Evolutionary conservation across 2,329 filamentous ascomycete species (phyloP).

Genomic region (Sarocladium brachiariae): DNA sequence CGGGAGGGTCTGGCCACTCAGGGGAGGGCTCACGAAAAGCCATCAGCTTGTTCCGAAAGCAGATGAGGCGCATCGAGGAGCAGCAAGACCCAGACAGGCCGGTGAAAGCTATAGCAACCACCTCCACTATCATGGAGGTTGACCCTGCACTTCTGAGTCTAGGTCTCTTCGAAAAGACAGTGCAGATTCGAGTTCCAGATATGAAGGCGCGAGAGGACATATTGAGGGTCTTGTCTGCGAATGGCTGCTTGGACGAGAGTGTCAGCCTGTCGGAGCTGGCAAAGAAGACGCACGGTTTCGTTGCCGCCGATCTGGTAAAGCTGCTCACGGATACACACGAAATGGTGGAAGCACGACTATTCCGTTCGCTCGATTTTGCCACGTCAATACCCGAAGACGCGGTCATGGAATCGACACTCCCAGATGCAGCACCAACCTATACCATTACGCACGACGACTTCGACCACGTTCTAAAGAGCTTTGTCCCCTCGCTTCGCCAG

Average conservation of each 20-base stretch:
- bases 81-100: slow-evolving; percentile 62
- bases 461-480: slow-evolving; percentile 61
- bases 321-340: slow-evolving; percentile 42
- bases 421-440: neutral
- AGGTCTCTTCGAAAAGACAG: slow-evolving; percentile 74
- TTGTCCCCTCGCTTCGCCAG: slow-evolving; percentile 59
- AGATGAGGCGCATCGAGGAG: slow-evolving; percentile 67
- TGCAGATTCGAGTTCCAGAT: slow-evolving; percentile 83
- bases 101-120: slow-evolving; percentile 86
- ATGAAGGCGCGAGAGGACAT: slow-evolving; percentile 73
- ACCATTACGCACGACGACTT: slow-evolving; percentile 48
- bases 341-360: slow-evolving; percentile 15
- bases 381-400: neutral
- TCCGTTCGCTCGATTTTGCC: neutral
- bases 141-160: slow-evolving; percentile 70
- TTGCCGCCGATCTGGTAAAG: slow-evolving; percentile 78
- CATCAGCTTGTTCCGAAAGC: slow-evolving; percentile 73
- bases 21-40: slow-evolving; percentile 81
- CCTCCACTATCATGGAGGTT: slow-evolving; percentile 79
- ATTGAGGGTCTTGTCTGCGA: slow-evolving; percentile 62
- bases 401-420: neutral
- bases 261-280: slow-evolving; percentile 71
- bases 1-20: slow-evolving; percentile 50
- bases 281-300: slow-evolving; percentile 83
- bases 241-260: slow-evolving; percentile 56